Evolutionary conservation across 2,329 filamentous ascomycete species (phyloP), one percentile per base, ranked within the genome.

Genomic region (Sporothrix pallida): DNA sequence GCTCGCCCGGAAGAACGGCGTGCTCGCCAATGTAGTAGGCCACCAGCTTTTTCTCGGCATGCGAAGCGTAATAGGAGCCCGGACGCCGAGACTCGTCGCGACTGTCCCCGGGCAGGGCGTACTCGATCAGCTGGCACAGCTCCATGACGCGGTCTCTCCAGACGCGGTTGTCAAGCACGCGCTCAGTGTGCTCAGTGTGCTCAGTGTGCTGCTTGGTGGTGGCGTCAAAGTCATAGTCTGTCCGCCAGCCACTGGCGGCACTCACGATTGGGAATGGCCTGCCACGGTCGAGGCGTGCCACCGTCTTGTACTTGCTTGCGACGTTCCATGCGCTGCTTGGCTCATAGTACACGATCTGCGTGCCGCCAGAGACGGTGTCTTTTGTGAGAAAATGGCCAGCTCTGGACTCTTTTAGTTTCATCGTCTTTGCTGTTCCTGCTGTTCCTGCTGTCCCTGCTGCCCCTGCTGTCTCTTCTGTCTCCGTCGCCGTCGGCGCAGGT

Each of bases 1-100:
- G 56, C 56, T 10, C 56, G 56, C 56, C 26, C 56, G 56, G 56
- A 60, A 60, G 56, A 60, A 60, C 26, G 56, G 26, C 56, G 56
- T 60, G 56, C 56, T 60, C n/a, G 56, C 20, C 26, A 15, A 60
- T 60, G 26, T 60, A 60, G 56, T 60, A 60, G 56, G 56, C 56
- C 26, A 60, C 26, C n/a, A 60, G 56, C 56, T 60, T 60, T 20
- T 60, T 60, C 56, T 60, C 56, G 56, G 56, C 56, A 60, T 60
- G 56, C 56, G 56, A 60, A 7, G 56, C 56, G 26, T 60, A 26
- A 26, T 9, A 60, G 23, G 56, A 60, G 56, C 56, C 56, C 56
- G 56, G 56, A n/a, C 56, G 20, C 56, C 56, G 7, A 20, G 56
- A 20, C 56, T 60, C 56, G 26, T 60, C 56, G 26, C 13, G 13